Evolutionary conservation across 2,329 filamentous ascomycete genomes (phyloP).

Genomic region (Ophiostoma montium): DNA sequence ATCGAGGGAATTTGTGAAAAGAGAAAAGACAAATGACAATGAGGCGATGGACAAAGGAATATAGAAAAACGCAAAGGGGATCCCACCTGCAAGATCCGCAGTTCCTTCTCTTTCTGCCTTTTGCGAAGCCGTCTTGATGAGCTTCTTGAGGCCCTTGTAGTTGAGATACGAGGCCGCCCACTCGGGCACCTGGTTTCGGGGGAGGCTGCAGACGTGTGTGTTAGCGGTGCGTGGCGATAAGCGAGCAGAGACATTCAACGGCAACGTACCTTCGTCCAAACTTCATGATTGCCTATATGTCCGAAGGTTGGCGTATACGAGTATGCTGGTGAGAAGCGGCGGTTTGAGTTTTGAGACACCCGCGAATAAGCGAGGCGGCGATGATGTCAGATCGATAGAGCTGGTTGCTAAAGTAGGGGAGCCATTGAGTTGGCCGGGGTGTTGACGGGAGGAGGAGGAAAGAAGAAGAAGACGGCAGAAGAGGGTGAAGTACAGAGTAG

Average conservation of each 20-base stretch:
- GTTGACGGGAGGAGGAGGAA: not conserved
- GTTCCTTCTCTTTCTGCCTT: conserved; percentile 54
- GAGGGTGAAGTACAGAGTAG: too few relatives aligned
- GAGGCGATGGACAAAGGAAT: conserved; percentile 13
- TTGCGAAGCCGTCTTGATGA: conserved; percentile 68
- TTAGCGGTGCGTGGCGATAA: too few relatives aligned
- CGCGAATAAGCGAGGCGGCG: not conserved
- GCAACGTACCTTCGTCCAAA: conserved; percentile 22
- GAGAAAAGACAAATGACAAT: not conserved
- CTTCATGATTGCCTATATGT: conserved; percentile 19
- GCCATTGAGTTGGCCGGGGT: not conserved
- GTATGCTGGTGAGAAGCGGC: not conserved
- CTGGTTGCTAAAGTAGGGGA: not conserved
- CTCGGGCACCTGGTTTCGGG: conserved; percentile 74
- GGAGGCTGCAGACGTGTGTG: conserved; percentile 27
- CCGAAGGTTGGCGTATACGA: not conserved
- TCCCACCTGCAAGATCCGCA: conserved; percentile 81
- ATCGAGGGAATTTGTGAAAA: not conserved
- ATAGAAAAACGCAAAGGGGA: conserved; percentile 12
- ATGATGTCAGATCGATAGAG: not conserved
- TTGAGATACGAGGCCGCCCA: conserved; percentile 78
- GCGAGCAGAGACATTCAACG: not conserved
- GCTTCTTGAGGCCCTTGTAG: conserved; percentile 86
- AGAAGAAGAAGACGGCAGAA: not conserved
- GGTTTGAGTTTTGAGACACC: not conserved